Evolutionary conservation across 78 protist genomes (phyloP).

Genomic region (Planoprotostelium fungivorum): DNA sequence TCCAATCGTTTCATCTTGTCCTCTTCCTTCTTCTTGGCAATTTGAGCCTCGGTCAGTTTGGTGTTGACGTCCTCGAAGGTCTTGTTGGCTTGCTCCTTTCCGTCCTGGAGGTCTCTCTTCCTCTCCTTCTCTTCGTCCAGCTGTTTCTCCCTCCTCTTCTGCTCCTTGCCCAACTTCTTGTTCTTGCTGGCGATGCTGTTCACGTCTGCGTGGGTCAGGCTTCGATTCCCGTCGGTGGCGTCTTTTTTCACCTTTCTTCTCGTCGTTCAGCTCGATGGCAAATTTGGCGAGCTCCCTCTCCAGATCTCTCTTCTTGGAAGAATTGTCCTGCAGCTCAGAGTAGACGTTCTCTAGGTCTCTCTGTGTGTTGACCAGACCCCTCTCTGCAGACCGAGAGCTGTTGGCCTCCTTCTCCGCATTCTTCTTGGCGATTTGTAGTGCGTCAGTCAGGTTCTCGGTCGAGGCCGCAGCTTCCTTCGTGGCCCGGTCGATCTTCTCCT

Average conservation of each 20-base stretch:
- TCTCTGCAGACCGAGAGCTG: background rate
- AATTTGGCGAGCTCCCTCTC: background rate
- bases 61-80: background rate
- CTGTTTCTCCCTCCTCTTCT: background rate
- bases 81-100: background rate
- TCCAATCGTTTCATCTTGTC: background rate
- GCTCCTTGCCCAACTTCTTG: background rate
- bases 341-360: background rate
- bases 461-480: background rate
- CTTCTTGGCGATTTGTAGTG: background rate
- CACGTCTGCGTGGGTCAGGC: background rate
- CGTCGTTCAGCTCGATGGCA: background rate
- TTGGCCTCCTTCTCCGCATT: background rate
- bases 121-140: background rate
- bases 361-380: background rate
- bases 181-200: background rate
- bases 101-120: background rate
- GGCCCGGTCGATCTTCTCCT: background rate
- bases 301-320: background rate
- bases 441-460: background rate
- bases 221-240: background rate
- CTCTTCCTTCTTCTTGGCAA: background rate
- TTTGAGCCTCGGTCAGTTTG: background rate
- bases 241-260: background rate
- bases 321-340: background rate